These are phyloP conservation scores for Eucalyptus dawsonii DNA, from an alignment of 345 rosid species.

Conservation along the genomic window DNA sequence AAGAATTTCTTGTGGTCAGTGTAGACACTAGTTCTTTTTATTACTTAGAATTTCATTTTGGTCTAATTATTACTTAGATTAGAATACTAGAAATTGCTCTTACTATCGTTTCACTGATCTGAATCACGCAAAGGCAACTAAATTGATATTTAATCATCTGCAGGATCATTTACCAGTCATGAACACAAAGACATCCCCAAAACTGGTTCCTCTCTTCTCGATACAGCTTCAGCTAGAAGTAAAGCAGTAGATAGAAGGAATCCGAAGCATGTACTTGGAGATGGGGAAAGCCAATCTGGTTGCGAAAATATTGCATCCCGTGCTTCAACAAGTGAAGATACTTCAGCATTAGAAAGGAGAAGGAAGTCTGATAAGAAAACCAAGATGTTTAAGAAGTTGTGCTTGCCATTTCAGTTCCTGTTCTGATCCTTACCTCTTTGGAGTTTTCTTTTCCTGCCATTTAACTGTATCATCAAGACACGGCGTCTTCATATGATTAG, in stretches of 20 bases:
- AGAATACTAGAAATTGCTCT: background rate
- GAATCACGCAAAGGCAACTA: background rate
- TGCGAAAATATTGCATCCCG: background rate
- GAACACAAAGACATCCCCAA: background rate
- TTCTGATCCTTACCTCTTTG: background rate
- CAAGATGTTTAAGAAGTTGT: slow-evolving; percentile 8
- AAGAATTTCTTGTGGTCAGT: background rate
- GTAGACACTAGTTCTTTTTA: background rate
- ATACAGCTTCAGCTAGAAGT: background rate
- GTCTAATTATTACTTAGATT: background rate
- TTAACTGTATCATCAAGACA: background rate
- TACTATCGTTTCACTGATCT: background rate
- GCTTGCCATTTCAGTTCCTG: slow-evolving; percentile 21
- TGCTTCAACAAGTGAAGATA: background rate
- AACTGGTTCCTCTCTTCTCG: background rate
- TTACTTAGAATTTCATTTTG: background rate
- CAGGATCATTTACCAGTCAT: background rate
- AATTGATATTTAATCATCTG: background rate
- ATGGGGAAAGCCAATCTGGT: background rate
- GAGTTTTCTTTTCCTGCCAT: background rate
- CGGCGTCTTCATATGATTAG: background rate
- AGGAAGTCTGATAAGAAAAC: slow-evolving; percentile 3
- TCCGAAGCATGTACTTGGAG: background rate
- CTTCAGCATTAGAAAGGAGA: background rate
- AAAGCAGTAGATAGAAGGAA: background rate